Evolutionary conservation across 225 moss, liverwort and hornwort genomes (phyloP), one percentile per base, ranked within the genome.

Genomic region (Lunularia cruciata): DNA sequence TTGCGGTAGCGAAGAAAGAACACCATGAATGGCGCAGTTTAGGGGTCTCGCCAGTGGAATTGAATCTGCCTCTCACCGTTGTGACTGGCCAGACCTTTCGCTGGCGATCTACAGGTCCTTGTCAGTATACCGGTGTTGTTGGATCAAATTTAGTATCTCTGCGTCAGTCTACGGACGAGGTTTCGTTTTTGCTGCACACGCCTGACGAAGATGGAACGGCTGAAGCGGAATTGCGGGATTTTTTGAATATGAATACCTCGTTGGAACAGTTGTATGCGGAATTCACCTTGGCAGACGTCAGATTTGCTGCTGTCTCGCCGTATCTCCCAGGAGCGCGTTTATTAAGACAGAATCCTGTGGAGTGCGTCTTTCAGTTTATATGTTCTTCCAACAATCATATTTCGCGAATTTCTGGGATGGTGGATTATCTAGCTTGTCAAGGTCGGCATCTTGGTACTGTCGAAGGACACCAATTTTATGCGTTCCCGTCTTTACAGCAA

Each of bases 311-410:
- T n/a, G 91, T 98, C 52, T 91, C 93, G 8, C 98, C 98, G 18
- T 98, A 89, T 45, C 85, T 98, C 35, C 72, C 67, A 47, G 98
- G 98, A 6, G 98, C 93, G 26, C 87, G 98, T 6, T 78, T 98
- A 68, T 73, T 98, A 20, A 81, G 91, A 43, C 98, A 98, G 68
- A 65, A 86, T 28, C 98, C 98, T 3, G 45, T 98, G 20, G 98
- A 98, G 75, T 92, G 93, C 56, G 72, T 91, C 20, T 93, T 85
- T 46, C 93, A 98, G 70, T 98, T 98, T 69, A 98, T 98, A 34
- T 98, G 98, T 83, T 98, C 98, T 14, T 93, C 93, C 13, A 98
- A 98, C 55, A 98, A 98, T 68, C 91, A 98, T 74, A 87, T 98
- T 22, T 91, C 89, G 57, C 85, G 98, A n/a, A 98, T 98, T 57